These are phyloP conservation scores for Cladosporium sp. DNA, from an alignment of 2,329 filamentous ascomycete genomes.

Conservation along the genomic window DNA sequence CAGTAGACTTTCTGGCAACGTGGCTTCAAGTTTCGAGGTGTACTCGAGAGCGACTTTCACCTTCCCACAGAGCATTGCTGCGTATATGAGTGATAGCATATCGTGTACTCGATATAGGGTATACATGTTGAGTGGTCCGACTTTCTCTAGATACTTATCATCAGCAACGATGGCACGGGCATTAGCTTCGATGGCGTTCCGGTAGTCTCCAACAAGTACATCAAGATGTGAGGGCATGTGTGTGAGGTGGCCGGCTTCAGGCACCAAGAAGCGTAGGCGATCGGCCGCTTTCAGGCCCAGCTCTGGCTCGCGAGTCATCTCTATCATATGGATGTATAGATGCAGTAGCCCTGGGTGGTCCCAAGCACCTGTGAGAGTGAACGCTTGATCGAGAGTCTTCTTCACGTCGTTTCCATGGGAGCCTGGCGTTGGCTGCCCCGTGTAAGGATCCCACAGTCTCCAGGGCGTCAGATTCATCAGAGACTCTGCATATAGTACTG, in stretches of 20 bases:
- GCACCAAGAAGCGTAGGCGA: slow-evolving; percentile 59
- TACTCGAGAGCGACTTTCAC: slow-evolving; percentile 60
- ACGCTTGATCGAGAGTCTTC: slow-evolving; percentile 53
- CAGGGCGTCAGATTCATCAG: slow-evolving; percentile 64
- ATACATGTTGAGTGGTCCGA: slow-evolving; percentile 67
- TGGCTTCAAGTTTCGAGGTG: slow-evolving; percentile 54
- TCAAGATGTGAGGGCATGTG: slow-evolving; percentile 80
- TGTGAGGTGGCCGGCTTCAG: slow-evolving; percentile 65
- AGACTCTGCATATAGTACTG: slow-evolving; percentile 59
- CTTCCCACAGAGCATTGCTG: slow-evolving; percentile 71
- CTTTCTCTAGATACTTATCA: slow-evolving; percentile 57
- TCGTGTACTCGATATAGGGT: slow-evolving; percentile 71
- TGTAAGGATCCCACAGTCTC: slow-evolving; percentile 60
- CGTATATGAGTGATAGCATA: slow-evolving; percentile 71
- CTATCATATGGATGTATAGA: slow-evolving; percentile 73
- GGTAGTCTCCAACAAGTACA: slow-evolving; percentile 68
- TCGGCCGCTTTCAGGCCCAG: slow-evolving; percentile 58
- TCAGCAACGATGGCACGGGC: slow-evolving; percentile 63
- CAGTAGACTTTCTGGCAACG: slow-evolving; percentile 61
- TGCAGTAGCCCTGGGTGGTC: slow-evolving; percentile 68
- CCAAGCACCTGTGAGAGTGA: slow-evolving; percentile 47
- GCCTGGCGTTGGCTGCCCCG: slow-evolving; percentile 51
- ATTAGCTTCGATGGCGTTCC: slow-evolving; percentile 63
- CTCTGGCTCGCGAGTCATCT: slow-evolving; percentile 68
- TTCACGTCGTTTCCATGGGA: slow-evolving; percentile 58